Evolutionary conservation across 441 rosid species (phyloP), one percentile per base, ranked within the genome.

Genomic region (Corymbia calophylla): DNA sequence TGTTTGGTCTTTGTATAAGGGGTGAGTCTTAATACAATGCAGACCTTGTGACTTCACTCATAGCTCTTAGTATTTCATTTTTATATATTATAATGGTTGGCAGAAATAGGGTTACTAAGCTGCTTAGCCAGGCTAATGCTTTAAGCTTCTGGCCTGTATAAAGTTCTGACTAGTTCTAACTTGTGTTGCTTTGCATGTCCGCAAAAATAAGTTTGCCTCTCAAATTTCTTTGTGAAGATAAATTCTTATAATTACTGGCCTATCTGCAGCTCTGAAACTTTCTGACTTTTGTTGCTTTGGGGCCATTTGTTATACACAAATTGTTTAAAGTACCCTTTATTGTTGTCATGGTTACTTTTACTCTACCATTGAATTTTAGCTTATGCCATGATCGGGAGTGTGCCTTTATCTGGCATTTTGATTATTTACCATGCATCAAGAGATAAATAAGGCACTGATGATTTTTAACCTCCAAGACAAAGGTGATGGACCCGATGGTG

Each of bases 401-500:
- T 77, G 51, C 51, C 84, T 44, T 29, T 31, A 55, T 35, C 62
- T 86, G 87, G 87, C 49, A 17, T 47, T 47, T 60, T 86, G 47
- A 60, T 86, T 55, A 86, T 86, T 86, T 44, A 44, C 18, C 84
- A 23, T 77, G 51, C 84, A 44, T 77, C 84, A 44, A 70, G 87
- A 73, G 84, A 89, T 87, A 88, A 91, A 90, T 85, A 73, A 48
- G 88, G 88, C 25, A 80, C 91, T 92, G 87, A 89, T 70, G 32
- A 18, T 60, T 31, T 80, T 89, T 93, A 66, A 93, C 89, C 73
- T 87, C 94, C 93, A 93, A 97, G 99, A 97, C 89, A 98, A 97
- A 94, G 95, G 97, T 44, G 99, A 97, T 47, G 96, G 93, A 86
- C 91, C 89, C 44, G 99, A 98, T 93, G 90, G 93, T 88, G 98